Evolutionary conservation across 2,329 filamentous ascomycete species (phyloP).

Genomic region (Tolypocladium guangdongense): DNA sequence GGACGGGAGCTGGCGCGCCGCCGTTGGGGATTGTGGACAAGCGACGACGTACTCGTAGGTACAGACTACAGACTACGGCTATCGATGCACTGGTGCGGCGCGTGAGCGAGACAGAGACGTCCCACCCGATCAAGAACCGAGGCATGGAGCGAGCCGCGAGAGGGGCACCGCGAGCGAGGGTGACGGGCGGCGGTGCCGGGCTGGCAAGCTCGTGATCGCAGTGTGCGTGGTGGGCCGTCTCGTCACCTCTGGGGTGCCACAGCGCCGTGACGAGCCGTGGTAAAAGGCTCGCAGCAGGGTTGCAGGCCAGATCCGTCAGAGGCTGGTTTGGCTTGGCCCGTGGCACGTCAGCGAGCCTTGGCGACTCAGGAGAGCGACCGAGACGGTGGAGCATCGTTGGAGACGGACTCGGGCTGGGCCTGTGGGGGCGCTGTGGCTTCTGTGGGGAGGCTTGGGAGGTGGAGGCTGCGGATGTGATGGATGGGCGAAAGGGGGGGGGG

Average conservation of each 20-base stretch:
- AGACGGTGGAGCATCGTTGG: not conserved
- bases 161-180: not conserved
- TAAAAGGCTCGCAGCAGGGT: not conserved
- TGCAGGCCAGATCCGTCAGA: conserved; percentile 10
- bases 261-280: not conserved
- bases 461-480: not conserved
- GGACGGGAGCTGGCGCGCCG: not conserved
- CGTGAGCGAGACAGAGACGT: not conserved
- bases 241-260: not conserved
- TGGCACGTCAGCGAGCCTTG: conserved; percentile 3
- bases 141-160: not conserved
- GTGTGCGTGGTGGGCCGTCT: not conserved
- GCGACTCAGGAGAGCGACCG: conserved; percentile 3
- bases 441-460: conserved; percentile 1
- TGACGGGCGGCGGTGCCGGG: not conserved
- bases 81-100: not conserved
- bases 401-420: not conserved
- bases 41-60: no score
- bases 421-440: not conserved
- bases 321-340: conserved; percentile 4
- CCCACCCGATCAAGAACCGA: not conserved
- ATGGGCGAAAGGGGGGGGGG: not conserved
- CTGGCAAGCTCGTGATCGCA: not conserved
- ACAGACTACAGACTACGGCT: no score
- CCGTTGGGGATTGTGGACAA: not conserved